A percentile compares a stretch with the other conserved stretches of the same genome.
These are phyloP conservation scores for Fabrea salina DNA, from an alignment of 169 alveolate species.

Conservation along the genomic window DNA sequence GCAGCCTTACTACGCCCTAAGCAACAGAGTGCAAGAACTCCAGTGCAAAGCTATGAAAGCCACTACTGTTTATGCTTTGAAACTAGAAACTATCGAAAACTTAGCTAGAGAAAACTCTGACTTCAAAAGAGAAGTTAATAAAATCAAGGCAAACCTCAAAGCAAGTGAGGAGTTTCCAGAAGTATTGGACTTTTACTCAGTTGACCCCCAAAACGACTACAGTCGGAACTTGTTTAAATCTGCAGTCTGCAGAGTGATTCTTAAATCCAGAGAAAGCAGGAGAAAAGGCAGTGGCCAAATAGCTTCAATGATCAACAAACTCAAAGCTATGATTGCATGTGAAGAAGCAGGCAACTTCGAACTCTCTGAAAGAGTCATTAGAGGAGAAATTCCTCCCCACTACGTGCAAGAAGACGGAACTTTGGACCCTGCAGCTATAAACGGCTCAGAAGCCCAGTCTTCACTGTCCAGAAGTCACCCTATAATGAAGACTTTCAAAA, in stretches of 20 bases:
- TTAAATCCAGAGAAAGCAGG: neutral
- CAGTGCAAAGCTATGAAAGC: conserved; percentile 14
- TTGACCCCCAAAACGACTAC: neutral
- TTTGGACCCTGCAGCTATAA: conserved; percentile 27
- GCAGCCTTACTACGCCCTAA: neutral
- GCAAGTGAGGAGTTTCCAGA: neutral
- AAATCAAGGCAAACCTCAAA: neutral
- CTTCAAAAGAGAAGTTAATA: neutral
- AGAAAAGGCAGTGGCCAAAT: neutral
- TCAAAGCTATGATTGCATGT: conserved; percentile 25
- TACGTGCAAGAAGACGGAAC: conserved; percentile 9
- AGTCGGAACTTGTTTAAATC: neutral
- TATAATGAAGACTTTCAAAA: neutral
- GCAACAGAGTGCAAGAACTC: neutral
- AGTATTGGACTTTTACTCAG: neutral
- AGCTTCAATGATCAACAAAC: neutral
- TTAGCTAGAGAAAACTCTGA: neutral
- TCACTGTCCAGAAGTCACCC: conserved; percentile 8
- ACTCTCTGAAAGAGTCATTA: conserved; percentile 22
- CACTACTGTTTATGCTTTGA: conserved; percentile 4
- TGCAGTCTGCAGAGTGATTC: neutral
- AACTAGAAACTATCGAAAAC: neutral
- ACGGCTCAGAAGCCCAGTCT: neutral
- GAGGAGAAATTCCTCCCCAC: neutral
- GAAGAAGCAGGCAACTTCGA: conserved; percentile 22